Percentiles rank a stretch among this genome's conserved stretches.
Evolutionary conservation across 1,284 basidiomycete species (phyloP).

Genomic region (Irpex rosettiformis): DNA sequence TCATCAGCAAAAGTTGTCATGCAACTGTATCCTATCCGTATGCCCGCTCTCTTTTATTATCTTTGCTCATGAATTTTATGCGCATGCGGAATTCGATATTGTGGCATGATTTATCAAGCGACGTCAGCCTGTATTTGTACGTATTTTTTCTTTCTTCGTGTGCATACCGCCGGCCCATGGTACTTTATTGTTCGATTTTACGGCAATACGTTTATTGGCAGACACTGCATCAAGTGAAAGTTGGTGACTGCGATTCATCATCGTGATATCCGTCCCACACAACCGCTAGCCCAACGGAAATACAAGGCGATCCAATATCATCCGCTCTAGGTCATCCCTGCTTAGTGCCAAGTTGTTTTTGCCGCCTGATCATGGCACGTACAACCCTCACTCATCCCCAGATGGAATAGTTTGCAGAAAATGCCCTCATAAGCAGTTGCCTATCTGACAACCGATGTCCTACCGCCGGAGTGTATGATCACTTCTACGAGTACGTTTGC

Average conservation of each 20-base stretch:
- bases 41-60: constrained; percentile 32
- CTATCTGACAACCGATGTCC: background rate
- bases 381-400: no score
- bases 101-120: no score
- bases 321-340: background rate
- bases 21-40: constrained; percentile 40
- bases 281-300: no score
- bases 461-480: background rate
- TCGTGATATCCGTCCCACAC: no score
- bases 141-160: no score
- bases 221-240: no score
- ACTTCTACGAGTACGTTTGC: background rate
- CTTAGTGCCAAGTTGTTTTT: background rate
- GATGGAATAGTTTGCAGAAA: background rate
- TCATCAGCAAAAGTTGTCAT: constrained; percentile 29
- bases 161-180: no score
- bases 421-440: background rate
- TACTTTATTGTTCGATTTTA: no score
- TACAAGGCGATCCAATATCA: no score
- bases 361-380: background rate
- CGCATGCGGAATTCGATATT: constrained; percentile 30
- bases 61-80: constrained; percentile 41
- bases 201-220: no score
- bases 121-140: no score
- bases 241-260: no score